A percentile compares a stretch with the other conserved stretches of the same genome.
Conservation (phyloP, 805 yeast genomes). For the Ogataea salicorniae region DNA sequence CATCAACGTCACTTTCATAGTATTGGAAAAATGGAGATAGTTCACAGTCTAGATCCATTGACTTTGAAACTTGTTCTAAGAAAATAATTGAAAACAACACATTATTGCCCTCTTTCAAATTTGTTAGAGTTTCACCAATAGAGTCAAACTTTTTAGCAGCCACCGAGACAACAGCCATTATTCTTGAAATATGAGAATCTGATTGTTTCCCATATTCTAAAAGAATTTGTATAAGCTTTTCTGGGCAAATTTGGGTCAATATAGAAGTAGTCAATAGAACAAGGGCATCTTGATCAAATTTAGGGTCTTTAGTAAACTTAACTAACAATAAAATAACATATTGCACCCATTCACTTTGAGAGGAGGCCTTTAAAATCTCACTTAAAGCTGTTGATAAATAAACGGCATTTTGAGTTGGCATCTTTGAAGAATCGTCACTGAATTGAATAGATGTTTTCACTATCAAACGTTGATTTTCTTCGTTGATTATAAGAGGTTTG, state of each 20-base stretch:
- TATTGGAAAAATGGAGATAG: constrained; percentile 33
- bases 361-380: constrained; percentile 3
- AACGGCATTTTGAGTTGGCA: constrained; percentile 8
- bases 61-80: constrained; percentile 46
- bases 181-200: constrained; percentile 23
- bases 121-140: constrained; percentile 14
- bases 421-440: constrained; percentile 7
- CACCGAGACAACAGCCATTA: constrained; percentile 32
- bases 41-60: constrained; percentile 28
- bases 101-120: constrained; percentile 18
- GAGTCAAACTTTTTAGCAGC: constrained; percentile 29
- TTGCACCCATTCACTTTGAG: constrained; percentile 3
- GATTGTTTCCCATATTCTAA: constrained; percentile 15
- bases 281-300: constrained; percentile 17
- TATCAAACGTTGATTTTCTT: constrained; percentile 3
- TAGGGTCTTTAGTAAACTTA: constrained; percentile 10
- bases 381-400: constrained; percentile 11
- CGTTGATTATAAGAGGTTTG: constrained; percentile 5
- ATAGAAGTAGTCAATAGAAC: constrained; percentile 16
- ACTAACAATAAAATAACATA: constrained; percentile 12
- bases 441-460: not conserved
- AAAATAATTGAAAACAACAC: constrained; percentile 33
- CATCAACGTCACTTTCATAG: constrained; percentile 27
- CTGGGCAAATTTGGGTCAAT: constrained; percentile 6
- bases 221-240: constrained; percentile 11